Evolutionary conservation across 345 rosid species (phyloP).

Genomic region (Nasturtium officinale): DNA sequence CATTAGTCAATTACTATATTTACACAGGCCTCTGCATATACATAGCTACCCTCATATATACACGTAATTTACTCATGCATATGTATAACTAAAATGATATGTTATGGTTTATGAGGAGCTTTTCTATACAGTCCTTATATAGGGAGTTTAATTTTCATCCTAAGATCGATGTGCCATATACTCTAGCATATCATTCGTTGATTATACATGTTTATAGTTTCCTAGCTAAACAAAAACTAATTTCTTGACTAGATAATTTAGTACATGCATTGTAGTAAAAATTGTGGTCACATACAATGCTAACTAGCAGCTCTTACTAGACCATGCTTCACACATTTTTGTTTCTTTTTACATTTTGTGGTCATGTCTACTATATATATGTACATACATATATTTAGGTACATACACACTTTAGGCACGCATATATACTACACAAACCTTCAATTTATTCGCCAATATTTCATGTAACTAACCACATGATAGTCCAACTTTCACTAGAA

Average conservation of each 20-base stretch:
- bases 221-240: not conserved
- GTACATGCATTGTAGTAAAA: slow-evolving; percentile 2
- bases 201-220: not conserved
- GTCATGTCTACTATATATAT: slow-evolving; percentile 5
- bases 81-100: not conserved
- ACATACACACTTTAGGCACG: not conserved
- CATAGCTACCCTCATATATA: not conserved
- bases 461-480: slow-evolving; percentile 1
- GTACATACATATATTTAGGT: not conserved
- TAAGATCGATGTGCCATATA: too few relatives aligned
- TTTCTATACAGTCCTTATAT: not conserved
- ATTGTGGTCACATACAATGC: not conserved
- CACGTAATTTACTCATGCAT: not conserved
- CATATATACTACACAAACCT: not conserved
- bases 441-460: not conserved
- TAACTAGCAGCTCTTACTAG: slow-evolving; percentile 4
- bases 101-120: not conserved
- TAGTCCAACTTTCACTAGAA: not conserved
- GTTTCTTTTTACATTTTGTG: not conserved
- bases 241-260: not conserved
- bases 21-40: slow-evolving; percentile 7
- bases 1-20: slow-evolving; percentile 29
- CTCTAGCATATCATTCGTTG: not conserved
- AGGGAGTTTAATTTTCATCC: not conserved
- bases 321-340: not conserved